Evolutionary conservation across 495 filamentous ascomycete species (phyloP), one percentile per base, ranked within the genome.

Genomic region (Thozetella sp.): DNA sequence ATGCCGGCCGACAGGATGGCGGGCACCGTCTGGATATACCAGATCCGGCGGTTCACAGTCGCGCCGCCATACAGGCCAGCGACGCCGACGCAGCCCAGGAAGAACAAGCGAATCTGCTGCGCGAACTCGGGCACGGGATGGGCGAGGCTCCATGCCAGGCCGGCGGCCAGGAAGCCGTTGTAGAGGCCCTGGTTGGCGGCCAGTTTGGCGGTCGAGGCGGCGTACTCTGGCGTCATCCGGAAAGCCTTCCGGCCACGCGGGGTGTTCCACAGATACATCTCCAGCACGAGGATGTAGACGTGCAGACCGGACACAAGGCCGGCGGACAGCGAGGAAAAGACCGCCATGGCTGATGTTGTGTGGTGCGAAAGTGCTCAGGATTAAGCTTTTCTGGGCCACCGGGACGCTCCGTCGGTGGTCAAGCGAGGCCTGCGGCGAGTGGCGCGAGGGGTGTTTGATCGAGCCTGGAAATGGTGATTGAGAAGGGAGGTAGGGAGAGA

Each of bases 171-270:
- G 53, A 74, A 74, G 22, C 72, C 72, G 58, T 74, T 74, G 54
- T 74, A 74, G 4, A 74, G 58, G 19, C 72, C 72, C 63, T 74
- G 72, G 56, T 72, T 74, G 6, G 62, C 61, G 27, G 69, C 72
- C 15, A 74, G 64, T 9, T 52, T 45, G 30, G 64, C 59, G 1
- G 67, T 72, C 51, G 69, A 25, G 2, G 56, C 54, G 24, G 72
- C 69, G 48, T 68, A 72, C 1, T 67, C 63, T 22, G 66, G 46
- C 0, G 64, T 65, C 48, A 69, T 54, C 3, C 56, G 23, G 61
- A 74, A 74, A 2, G 67, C 61, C 56, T 64, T 71, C 26, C 57
- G 64, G 20, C 69, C 72, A 54, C 63, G 64, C 3, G 69, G 67
- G 1, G 63, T 67, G 3, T 62, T 67, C 72, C 72, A 74, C 51